These are phyloP conservation scores for Bruguiera hainesii DNA, from an alignment of 441 rosid species.

Conservation along the genomic window DNA sequence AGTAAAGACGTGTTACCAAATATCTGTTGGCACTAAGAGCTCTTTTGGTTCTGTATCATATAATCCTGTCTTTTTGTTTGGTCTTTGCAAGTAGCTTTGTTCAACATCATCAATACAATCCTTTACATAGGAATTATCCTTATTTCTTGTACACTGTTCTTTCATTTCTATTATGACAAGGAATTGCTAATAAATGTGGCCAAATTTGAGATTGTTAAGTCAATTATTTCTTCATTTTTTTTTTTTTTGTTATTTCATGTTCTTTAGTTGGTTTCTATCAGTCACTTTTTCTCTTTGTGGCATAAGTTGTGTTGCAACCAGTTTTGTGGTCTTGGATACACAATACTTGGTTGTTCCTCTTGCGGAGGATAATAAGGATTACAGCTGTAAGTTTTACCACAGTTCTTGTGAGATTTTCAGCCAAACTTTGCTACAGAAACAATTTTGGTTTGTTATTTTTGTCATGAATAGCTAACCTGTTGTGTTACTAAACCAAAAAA, in stretches of 20 bases:
- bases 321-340: no score
- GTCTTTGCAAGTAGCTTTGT: background rate
- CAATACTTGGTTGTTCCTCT: no score
- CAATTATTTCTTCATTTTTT: background rate
- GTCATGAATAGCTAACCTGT: no score
- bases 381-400: no score
- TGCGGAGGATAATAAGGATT: no score
- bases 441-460: no score
- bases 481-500: no score
- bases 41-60: background rate
- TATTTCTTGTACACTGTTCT: background rate
- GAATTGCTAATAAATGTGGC: background rate
- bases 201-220: background rate
- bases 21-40: background rate
- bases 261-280: background rate
- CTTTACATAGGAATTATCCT: background rate
- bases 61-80: background rate
- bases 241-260: background rate
- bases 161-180: background rate
- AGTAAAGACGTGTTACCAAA: background rate
- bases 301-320: no score
- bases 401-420: no score
- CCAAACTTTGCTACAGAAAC: no score
- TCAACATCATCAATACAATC: background rate
- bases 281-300: no score